Evolutionary conservation across 805 yeast genomes (phyloP), one percentile per base, ranked within the genome.

Genomic region (Nakazawaea ernobii): DNA sequence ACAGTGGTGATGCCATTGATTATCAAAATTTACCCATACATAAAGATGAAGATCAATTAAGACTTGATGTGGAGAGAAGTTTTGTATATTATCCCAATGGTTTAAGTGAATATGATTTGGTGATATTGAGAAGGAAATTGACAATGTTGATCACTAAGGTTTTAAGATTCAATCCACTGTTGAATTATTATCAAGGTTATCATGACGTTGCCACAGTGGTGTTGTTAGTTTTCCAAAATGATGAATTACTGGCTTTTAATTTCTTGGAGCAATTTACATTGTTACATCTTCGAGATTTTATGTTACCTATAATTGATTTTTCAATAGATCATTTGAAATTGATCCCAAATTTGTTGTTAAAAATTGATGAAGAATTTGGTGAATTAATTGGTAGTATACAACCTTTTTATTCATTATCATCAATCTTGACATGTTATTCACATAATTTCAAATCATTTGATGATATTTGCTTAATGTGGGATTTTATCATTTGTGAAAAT

Each of bases 171-270:
- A 68, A 82, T 53, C 91, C 91, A 0, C 57, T 63, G 3, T 67
- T 91, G 37, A 70, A 79, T 49, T 92, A 92, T 63, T 92, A 90
- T 62, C 99, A 92, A 65, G 99, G 99, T 0, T 88, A 76, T 62
- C 98, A 92, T 63, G 98, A 94, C 57, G 70, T 94, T 17, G 90
- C 88, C 1, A 73, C 86, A 33, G 73, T 86, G 4, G 68, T 86
- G 6, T 65, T 86, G 4, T 59, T 84, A 14, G 77, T 84, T 1
- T 78, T 80, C 42, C 55, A 54, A 11, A 51, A 54, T 9, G 43
- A 28, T 11, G 20, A 55, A 59, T 20, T 66, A 61, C 3, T 67
- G 55, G 46, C 63, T 74, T 75, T 69, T 49, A 58, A 57, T 17
- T 56, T 80, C 6, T 65, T 91, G 43, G 83, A 80, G 47, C 60